Percentiles rank a stretch among this genome's conserved stretches.
Evolutionary conservation across 306 rosid species (phyloP).

Genomic region (Vicia sativa): DNA sequence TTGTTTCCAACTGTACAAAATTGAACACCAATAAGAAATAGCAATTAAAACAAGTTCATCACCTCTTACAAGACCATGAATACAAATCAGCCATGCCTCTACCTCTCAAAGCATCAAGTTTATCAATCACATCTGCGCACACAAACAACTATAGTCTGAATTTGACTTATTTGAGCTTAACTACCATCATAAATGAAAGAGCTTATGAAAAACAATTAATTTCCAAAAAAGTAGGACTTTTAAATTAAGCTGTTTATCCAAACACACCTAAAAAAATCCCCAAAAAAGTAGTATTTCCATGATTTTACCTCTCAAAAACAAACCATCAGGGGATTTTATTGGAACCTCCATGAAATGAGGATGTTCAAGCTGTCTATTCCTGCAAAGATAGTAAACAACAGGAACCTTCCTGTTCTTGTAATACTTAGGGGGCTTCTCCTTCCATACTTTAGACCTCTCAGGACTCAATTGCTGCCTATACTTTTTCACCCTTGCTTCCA

Average conservation of each 20-base stretch:
- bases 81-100: slow-evolving; percentile 88
- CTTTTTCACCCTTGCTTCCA: slow-evolving; percentile 80
- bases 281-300: too few species aligned
- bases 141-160: not conserved
- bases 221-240: not conserved
- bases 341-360: slow-evolving; percentile 98
- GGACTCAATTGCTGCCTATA: slow-evolving; percentile 81
- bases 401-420: slow-evolving; percentile 78
- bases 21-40: not conserved
- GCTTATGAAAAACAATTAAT: not conserved
- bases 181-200: not conserved
- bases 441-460: slow-evolving; percentile 90
- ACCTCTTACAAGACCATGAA: slow-evolving; percentile 98
- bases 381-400: slow-evolving; percentile 80
- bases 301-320: slow-evolving; percentile 86
- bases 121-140: slow-evolving; percentile 74
- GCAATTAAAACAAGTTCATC: slow-evolving; percentile 25
- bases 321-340: slow-evolving; percentile 68
- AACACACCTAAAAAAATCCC: not conserved
- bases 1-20: slow-evolving; percentile 36
- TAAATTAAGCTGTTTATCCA: not conserved
- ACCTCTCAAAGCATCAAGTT: slow-evolving; percentile 79
- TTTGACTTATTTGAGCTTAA: not conserved
- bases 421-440: slow-evolving; percentile 84
- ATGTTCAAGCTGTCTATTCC: slow-evolving; percentile 89